Evolutionary conservation across 805 yeast genomes (phyloP), one percentile per base, ranked within the genome.

Genomic region (Candida easanensis): DNA sequence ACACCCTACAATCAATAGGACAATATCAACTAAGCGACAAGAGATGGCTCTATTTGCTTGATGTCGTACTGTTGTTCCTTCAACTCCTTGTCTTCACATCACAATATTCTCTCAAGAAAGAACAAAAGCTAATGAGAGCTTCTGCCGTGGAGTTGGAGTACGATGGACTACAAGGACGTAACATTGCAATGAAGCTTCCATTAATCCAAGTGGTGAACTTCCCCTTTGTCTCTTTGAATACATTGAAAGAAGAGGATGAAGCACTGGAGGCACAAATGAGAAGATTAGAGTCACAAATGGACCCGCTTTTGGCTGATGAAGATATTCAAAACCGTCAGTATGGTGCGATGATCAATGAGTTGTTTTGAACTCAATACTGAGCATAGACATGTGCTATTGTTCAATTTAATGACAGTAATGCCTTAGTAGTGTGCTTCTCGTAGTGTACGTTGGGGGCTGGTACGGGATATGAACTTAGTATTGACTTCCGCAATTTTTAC

Each of bases 1-100:
- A 51, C 26, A 48, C 54, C 3, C 19, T 58, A n/a, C 60, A 58
- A 23, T 20, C 45, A 3, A 56, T 58, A 21, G 63, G 63, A 3
- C 52, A 57, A 27, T 6, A 9, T 4, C 56, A 51, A 26, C 27
- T 58, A 4, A n/a, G 34, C 1, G 44, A 39, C 20, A 56, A 49
- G 23, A 42, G 41, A 10, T 51, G 45, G 48, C 36, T 58, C 2
- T 30, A 42, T 3, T 39, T 14, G 1, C 21, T 51, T 4, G 63
- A 58, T 36, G 13, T 38, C 4, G 27, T 41, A 13, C 33, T 56
- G 3, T 49, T 57, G 17, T 46, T 42, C 27, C 22, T 51, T 3
- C 63, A 58, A 32, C 33, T 49, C 18, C 5, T 46, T 2, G 39
- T 48, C 5, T 52, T 46, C 31, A 43, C 55, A 4, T 38, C 53